Percentiles rank a stretch among this genome's conserved stretches.
Evolutionary conservation across 768 basidiomycete species (phyloP).

Genomic region (Rhodotorula babjevae): DNA sequence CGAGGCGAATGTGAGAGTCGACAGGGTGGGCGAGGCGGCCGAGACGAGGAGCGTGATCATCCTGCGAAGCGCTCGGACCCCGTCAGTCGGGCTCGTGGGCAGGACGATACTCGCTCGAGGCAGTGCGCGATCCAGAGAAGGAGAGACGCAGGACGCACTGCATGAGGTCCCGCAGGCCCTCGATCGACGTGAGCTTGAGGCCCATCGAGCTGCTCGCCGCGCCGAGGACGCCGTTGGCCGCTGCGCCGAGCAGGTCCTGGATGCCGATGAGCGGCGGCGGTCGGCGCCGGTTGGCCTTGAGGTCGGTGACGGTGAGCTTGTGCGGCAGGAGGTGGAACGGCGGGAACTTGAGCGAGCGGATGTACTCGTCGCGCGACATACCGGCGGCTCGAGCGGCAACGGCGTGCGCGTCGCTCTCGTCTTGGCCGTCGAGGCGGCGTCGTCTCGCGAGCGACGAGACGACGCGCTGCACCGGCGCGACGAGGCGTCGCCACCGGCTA

Average conservation of each 20-base stretch:
- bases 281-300: conserved; percentile 35
- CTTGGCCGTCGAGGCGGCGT: not conserved
- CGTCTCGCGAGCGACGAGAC: not conserved
- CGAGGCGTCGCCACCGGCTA: not conserved
- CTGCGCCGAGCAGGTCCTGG: conserved; percentile 13
- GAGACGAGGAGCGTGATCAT: conserved; percentile 30
- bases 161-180: conserved; percentile 39
- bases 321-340: conserved; percentile 40
- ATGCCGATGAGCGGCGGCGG: conserved; percentile 23
- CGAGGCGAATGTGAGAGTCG: not conserved
- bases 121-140: no score
- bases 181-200: conserved; percentile 33
- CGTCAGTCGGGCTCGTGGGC: not conserved
- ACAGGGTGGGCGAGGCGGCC: not conserved
- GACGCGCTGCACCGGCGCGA: not conserved
- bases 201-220: conserved; percentile 25
- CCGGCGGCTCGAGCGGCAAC: not conserved
- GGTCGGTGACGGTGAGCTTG: conserved; percentile 36
- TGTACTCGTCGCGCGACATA: not conserved
- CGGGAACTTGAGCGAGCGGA: conserved; percentile 37
- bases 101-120: no score
- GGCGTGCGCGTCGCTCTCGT: not conserved
- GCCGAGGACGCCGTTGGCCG: conserved; percentile 28
- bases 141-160: conserved; percentile 19
- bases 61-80: not conserved